Evolutionary conservation across 352 stramenopile genomes (phyloP), one percentile per base, ranked within the genome.

Genomic region (Lagenidium sp.): DNA sequence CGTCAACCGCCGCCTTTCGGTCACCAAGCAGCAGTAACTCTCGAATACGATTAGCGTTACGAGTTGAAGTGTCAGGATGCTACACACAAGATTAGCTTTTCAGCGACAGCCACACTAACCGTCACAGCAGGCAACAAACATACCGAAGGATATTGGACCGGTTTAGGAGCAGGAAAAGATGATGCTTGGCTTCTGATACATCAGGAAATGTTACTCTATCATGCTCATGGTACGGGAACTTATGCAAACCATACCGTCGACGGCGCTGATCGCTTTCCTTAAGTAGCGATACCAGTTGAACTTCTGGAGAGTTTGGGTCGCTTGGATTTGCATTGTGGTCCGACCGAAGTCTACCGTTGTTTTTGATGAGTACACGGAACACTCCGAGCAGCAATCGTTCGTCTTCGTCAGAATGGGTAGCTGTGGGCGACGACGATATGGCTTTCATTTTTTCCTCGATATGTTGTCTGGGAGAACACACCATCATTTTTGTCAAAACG

Each of bases 11-110:
- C 6, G 53, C 66, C 57, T 85, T 86, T 4, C 82, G 73, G 35
- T 94, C 79, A 22, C 82, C 82, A 31, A 79, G 54, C 3, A 94
- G 48, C 4, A 94, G 60, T 28, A 91, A 45, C 18, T 91, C 73
- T 1, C 82, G 79, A 19, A 94, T 63, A 0, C 63, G 56, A 13
- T 57, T 72, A 2, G 72, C 55, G 36, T 82, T 72, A 24, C 81
- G 69, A 22, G 54, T 28, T 10, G 57, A 43, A 10, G 68, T 47
- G 48, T 86, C 72, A 0, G 71, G 55, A 20, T 85, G 74, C 77
- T 89, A 41, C n/a, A 6, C 21, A 46, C n/a, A n/a, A n/a, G n/a
- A n/a, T n/a, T n/a, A n/a, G n/a, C n/a, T n/a, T n/a, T n/a, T n/a
- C n/a, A n/a, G n/a, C n/a, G n/a, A n/a, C n/a, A n/a, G n/a, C n/a